Conservation (phyloP, 192 early-diverging fungal species). For the Coemansia sp. region DNA sequence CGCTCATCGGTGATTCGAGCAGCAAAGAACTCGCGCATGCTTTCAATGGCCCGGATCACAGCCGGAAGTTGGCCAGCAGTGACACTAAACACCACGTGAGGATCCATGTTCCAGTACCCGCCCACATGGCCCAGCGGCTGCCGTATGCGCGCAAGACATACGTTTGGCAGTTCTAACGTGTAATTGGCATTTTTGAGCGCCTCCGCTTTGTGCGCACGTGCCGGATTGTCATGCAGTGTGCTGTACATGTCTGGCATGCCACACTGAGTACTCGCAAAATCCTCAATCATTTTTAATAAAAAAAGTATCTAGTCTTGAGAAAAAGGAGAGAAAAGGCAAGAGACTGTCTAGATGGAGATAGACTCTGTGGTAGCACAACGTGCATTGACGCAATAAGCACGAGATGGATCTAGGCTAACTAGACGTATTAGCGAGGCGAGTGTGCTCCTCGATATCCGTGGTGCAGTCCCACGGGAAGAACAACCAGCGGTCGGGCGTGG, state of each 20-base stretch:
- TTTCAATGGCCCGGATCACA: slow-evolving; percentile 24
- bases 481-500: slow-evolving; percentile 74
- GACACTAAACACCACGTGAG: slow-evolving; percentile 18
- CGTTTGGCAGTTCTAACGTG: slow-evolving; percentile 10
- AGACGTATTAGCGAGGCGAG: slow-evolving; percentile 43
- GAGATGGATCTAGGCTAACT: neutral
- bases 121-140: slow-evolving; percentile 39
- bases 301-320: too few relatives aligned
- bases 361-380: too few relatives aligned
- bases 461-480: slow-evolving; percentile 75
- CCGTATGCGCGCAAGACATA: slow-evolving; percentile 37
- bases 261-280: neutral
- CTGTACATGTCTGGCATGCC: neutral
- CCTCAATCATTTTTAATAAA: neutral
- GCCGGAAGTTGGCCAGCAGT: slow-evolving; percentile 20
- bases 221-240: neutral
- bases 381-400: neutral
- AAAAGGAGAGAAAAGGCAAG: too few relatives aligned
- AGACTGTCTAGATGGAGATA: too few relatives aligned
- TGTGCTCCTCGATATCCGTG: slow-evolving; percentile 68
- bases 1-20: neutral
- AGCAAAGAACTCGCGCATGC: slow-evolving; percentile 23
- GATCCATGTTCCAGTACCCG: slow-evolving; percentile 49
- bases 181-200: slow-evolving; percentile 9
- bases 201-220: neutral